These are phyloP conservation scores for Tripterygium wilfordii DNA, from an alignment of 177 flowering plant genomes.

Conservation along the genomic window DNA sequence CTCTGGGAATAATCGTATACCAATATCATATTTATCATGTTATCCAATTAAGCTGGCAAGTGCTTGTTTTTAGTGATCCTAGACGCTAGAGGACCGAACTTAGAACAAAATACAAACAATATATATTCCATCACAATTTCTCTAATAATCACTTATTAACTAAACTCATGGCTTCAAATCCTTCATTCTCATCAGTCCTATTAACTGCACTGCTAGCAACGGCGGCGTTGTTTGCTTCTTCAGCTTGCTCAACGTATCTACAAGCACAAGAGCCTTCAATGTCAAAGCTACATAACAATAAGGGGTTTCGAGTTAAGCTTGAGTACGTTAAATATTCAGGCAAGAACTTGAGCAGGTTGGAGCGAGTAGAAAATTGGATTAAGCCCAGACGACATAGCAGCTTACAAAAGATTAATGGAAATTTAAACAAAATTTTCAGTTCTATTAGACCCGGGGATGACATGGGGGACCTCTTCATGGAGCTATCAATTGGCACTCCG, in stretches of 20 bases:
- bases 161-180: constrained; percentile 10
- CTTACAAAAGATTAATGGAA: constrained; percentile 32
- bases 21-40: too few relatives aligned
- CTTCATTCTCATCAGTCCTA: neutral
- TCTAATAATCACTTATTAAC: too few relatives aligned
- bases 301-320: constrained; percentile 46
- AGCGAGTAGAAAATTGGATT: constrained; percentile 54
- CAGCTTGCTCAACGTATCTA: constrained; percentile 34
- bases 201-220: neutral
- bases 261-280: constrained; percentile 4
- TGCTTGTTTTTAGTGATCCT: too few relatives aligned
- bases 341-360: constrained; percentile 47
- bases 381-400: constrained; percentile 44
- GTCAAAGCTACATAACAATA: neutral
- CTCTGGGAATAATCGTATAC: too few relatives aligned
- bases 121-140: too few relatives aligned
- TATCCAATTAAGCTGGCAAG: too few relatives aligned
- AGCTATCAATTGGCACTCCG: constrained; percentile 67
- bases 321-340: constrained; percentile 54
- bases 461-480: constrained; percentile 82
- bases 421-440: constrained; percentile 11
- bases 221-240: constrained; percentile 12
- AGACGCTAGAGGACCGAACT: too few relatives aligned
- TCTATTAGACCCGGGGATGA: constrained; percentile 45
- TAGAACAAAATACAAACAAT: too few relatives aligned